A percentile compares a stretch with the other conserved stretches of the same genome.
These are phyloP conservation scores for Phytophthora macrochlamydospora DNA, from an alignment of 352 stramenopile species.

Conservation along the genomic window DNA sequence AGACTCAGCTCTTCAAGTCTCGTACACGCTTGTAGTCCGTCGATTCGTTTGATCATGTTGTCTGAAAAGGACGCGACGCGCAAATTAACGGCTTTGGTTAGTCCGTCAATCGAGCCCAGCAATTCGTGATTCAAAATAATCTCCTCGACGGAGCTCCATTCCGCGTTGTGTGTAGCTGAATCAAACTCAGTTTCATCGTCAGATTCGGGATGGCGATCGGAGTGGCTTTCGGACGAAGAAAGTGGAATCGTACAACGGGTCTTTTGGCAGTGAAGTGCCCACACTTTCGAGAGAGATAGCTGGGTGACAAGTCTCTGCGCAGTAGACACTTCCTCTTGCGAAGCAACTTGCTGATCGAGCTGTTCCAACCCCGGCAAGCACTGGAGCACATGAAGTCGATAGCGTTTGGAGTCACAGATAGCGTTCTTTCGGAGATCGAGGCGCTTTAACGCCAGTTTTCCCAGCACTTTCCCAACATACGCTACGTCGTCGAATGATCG, in stretches of 20 bases:
- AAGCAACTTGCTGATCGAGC: conserved; percentile 62
- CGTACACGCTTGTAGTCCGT: conserved; percentile 54
- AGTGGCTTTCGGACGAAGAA: conserved; percentile 9
- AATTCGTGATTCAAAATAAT: conserved; percentile 67
- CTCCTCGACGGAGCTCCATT: conserved; percentile 68
- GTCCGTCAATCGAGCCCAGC: conserved; percentile 56
- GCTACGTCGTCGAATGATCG: conserved; percentile 57
- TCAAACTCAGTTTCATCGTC: conserved; percentile 23
- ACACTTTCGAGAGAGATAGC: conserved; percentile 53
- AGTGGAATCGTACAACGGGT: conserved; percentile 15
- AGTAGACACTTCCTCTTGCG: conserved; percentile 36
- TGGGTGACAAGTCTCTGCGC: conserved; percentile 52
- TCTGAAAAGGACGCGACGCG: conserved; percentile 67
- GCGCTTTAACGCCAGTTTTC: conserved; percentile 26
- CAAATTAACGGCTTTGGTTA: conserved; percentile 61
- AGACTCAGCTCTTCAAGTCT: conserved; percentile 79
- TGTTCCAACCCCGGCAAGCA: conserved; percentile 39
- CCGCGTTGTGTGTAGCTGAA: conserved; percentile 9
- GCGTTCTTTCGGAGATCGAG: conserved; percentile 78
- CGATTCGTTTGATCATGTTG: conserved; percentile 71
- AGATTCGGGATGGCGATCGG: conserved; percentile 29
- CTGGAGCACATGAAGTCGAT: conserved; percentile 69
- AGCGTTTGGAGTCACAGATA: conserved; percentile 66
- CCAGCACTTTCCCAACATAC: conserved; percentile 31
- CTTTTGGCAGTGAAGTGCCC: conserved; percentile 37